Evolutionary conservation across 257 asterid genomes (phyloP), one percentile per base, ranked within the genome.

Genomic region (Solanum bulbocastanum): DNA sequence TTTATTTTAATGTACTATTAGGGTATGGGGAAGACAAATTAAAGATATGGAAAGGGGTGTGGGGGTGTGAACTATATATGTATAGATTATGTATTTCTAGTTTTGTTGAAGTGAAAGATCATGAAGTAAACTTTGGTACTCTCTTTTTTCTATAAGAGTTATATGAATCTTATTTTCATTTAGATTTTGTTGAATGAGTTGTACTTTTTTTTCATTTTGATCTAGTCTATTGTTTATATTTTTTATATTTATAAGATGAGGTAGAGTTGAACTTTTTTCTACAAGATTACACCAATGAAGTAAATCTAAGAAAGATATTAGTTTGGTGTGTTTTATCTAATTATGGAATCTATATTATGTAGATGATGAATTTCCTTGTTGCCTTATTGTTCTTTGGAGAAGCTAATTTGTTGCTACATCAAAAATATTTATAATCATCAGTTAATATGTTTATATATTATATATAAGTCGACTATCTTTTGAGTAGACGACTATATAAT

Each of bases 91-190:
- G 83, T 52, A 37, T 69, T 69, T 58, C 84, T 81, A 37, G 39
- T 62, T 85, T 40, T 72, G 25, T 68, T 66, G 30, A 42, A 85
- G 52, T 46, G 75, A 58, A 69, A 66, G 87, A 44, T 20, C 30
- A 89, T 86, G 79, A 56, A 10, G 25, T 60, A 79, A 71, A 79
- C 82, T 88, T 84, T 76, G 62, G 87, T 90, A 92, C 83, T 14
- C 83, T 87, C 37, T 89, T 85, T 33, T 62, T 49, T 18, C 72
- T 86, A 58, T 27, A 46, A n/a, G 62, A 71, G n/a, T 12, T 68
- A 30, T 23, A 69, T 66, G 33, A n/a, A 13, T 65, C 30, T 9
- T 56, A 33, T 4, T 85, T 85, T 42, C 68, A 52, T 79, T 79
- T 78, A 42, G 3, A 78, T 78, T 78, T 78, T 42, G 5, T 27